Evolutionary conservation across 257 asterid species (phyloP).

Genomic region (Paulownia fortunei): DNA sequence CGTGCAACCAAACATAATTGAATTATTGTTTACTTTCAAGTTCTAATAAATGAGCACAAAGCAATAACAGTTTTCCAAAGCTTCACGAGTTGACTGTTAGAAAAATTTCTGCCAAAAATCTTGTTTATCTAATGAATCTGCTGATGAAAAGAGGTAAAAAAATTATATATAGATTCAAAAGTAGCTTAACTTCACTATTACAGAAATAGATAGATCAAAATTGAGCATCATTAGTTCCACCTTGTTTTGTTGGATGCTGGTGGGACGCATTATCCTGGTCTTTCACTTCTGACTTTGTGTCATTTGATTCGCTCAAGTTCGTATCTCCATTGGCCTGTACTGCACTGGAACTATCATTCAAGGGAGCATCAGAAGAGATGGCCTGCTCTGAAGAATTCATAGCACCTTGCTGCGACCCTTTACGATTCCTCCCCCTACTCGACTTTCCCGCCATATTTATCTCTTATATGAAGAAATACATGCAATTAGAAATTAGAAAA

Average conservation of each 20-base stretch:
- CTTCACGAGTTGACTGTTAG: neutral
- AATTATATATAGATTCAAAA: neutral
- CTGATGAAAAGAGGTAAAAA: neutral
- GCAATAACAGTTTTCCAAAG: neutral
- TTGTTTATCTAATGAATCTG: neutral
- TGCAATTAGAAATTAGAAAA: conserved; percentile 19
- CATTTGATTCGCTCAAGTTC: conserved; percentile 39
- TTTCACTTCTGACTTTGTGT: conserved; percentile 44
- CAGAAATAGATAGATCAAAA: neutral
- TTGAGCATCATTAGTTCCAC: conserved; percentile 33
- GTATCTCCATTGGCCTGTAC: conserved; percentile 59
- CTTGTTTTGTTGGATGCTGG: conserved; percentile 58
- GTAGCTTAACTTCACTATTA: neutral
- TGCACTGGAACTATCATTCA: conserved; percentile 38
- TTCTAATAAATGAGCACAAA: neutral
- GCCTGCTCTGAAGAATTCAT: conserved; percentile 42
- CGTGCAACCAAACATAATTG: neutral
- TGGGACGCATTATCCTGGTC: conserved; percentile 48
- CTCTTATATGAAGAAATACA: conserved; percentile 38
- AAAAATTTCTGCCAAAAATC: neutral
- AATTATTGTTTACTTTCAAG: conserved; percentile 6
- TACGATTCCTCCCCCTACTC: conserved; percentile 76
- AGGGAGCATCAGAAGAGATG: conserved; percentile 52
- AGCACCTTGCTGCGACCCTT: conserved; percentile 55
- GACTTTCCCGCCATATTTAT: conserved; percentile 87